A percentile compares a stretch with the other conserved stretches of the same genome.
Evolutionary conservation across 2,329 filamentous ascomycete species (phyloP).

Genomic region (Stenocarpella maydis): DNA sequence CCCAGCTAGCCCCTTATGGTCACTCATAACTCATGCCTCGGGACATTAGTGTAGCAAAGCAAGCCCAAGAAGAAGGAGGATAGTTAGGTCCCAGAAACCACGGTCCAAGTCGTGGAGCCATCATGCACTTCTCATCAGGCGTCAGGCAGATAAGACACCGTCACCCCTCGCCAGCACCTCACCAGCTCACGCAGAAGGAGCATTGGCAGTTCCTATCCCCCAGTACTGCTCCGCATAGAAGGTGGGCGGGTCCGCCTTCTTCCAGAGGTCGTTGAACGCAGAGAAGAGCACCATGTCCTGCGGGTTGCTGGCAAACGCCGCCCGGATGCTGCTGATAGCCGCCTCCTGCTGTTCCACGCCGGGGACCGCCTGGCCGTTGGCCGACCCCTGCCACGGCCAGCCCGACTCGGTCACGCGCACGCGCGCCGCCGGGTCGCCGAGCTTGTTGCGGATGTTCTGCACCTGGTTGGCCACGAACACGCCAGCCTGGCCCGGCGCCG

Average conservation of each 20-base stretch:
- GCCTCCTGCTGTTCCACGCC: conserved; percentile 69
- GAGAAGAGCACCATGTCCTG: conserved; percentile 75
- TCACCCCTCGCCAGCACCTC: background rate
- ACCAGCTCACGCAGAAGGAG: conserved; percentile 32
- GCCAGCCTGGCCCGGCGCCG: conserved; percentile 68
- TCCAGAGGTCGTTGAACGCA: conserved; percentile 84
- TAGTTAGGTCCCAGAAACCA: background rate
- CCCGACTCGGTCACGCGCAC: conserved; percentile 84
- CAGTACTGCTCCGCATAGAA: conserved; percentile 80
- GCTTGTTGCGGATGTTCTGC: conserved; percentile 49
- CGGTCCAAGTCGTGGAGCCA: background rate
- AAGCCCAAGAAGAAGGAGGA: background rate
- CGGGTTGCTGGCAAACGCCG: conserved; percentile 60
- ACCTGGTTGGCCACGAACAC: conserved; percentile 70
- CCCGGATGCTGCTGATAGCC: conserved; percentile 72
- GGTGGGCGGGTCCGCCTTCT: conserved; percentile 66
- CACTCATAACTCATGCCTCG: background rate
- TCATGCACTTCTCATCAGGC: background rate
- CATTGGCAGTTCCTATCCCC: conserved; percentile 60
- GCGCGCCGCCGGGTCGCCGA: conserved; percentile 59
- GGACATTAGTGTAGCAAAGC: background rate
- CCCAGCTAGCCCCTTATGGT: background rate
- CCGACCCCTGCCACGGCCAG: conserved; percentile 76
- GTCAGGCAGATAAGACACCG: background rate
- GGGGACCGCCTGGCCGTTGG: conserved; percentile 75